These are phyloP conservation scores for Skeletonema costatum DNA, from an alignment of 108 stramenopile genomes.

Conservation along the genomic window DNA sequence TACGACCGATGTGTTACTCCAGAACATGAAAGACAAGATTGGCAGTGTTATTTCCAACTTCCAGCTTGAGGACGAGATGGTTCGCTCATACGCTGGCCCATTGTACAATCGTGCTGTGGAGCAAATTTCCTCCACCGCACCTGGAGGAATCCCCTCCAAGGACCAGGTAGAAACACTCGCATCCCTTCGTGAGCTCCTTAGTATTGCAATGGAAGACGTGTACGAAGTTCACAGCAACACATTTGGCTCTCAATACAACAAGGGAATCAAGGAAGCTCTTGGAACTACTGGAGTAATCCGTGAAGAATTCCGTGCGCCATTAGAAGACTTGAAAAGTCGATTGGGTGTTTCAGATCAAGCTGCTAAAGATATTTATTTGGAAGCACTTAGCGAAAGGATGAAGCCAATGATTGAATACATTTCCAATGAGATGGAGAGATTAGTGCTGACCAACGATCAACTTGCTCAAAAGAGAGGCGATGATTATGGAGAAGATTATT, in stretches of 20 bases:
- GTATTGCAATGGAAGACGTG: conserved; percentile 55
- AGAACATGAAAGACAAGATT: conserved; percentile 67
- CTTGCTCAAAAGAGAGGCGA: conserved; percentile 70
- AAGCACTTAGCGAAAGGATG: conserved; percentile 77
- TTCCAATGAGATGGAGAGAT: conserved; percentile 82
- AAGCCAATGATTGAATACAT: conserved; percentile 84
- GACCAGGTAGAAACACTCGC: conserved; percentile 61
- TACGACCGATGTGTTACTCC: conserved; percentile 63
- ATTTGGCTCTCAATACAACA: conserved; percentile 77
- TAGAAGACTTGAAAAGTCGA: conserved; percentile 67
- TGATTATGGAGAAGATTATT: conserved; percentile 86
- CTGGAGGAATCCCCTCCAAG: conserved; percentile 74
- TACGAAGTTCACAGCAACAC: conserved; percentile 59
- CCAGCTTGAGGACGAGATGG: conserved; percentile 63
- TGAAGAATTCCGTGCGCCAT: conserved; percentile 68
- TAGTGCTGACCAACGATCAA: conserved; percentile 71
- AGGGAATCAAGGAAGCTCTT: conserved; percentile 84
- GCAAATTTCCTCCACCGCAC: conserved; percentile 37
- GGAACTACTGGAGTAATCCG: conserved; percentile 85
- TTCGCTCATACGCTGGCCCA: conserved; percentile 56
- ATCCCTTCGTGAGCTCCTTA: conserved; percentile 61
- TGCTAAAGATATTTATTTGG: conserved; percentile 62
- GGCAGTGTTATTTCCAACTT: conserved; percentile 55
- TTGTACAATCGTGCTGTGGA: conserved; percentile 73
- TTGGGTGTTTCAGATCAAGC: conserved; percentile 79